A percentile compares a stretch with the other conserved stretches of the same genome.
Conservation (phyloP, 495 filamentous ascomycete species). For the Neurospora sp. region DNA sequence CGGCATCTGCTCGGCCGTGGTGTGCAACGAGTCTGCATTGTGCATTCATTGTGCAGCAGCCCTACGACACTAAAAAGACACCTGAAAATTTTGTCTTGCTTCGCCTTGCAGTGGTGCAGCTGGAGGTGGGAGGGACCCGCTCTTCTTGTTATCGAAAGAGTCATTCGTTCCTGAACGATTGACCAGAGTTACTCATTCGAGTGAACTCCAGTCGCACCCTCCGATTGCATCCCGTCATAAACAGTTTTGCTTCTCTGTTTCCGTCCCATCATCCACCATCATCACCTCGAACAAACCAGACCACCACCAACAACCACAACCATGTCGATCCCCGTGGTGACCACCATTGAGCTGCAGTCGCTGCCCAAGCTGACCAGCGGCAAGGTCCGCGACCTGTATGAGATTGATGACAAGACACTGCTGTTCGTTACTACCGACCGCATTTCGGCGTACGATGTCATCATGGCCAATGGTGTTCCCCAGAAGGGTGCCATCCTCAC, state of each 20-base stretch:
- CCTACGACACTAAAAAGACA: neutral
- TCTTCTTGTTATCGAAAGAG: neutral
- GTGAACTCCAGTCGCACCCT: neutral
- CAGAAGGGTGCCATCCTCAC: slow-evolving; percentile 80
- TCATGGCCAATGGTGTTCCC: slow-evolving; percentile 81
- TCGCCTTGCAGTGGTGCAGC: neutral
- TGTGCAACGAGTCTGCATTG: neutral
- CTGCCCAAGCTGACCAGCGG: slow-evolving; percentile 35
- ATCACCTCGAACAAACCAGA: neutral
- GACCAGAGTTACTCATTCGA: neutral
- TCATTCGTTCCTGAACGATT: neutral
- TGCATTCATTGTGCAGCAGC: neutral
- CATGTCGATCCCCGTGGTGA: slow-evolving; percentile 12
- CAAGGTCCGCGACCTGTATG: slow-evolving; percentile 79
- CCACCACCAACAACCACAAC: neutral
- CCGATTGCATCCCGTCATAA: neutral
- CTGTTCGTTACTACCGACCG: slow-evolving; percentile 81
- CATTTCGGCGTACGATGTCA: slow-evolving; percentile 90
- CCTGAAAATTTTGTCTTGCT: neutral
- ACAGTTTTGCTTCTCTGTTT: neutral
- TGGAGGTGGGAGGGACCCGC: neutral
- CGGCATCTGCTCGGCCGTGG: neutral
- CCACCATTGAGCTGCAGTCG: slow-evolving; percentile 17
- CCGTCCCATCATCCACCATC: neutral
- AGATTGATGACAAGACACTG: slow-evolving; percentile 61